Evolutionary conservation across 163 green algal genomes (phyloP).

Genomic region (Chlamydomonas reinhardtii): DNA sequence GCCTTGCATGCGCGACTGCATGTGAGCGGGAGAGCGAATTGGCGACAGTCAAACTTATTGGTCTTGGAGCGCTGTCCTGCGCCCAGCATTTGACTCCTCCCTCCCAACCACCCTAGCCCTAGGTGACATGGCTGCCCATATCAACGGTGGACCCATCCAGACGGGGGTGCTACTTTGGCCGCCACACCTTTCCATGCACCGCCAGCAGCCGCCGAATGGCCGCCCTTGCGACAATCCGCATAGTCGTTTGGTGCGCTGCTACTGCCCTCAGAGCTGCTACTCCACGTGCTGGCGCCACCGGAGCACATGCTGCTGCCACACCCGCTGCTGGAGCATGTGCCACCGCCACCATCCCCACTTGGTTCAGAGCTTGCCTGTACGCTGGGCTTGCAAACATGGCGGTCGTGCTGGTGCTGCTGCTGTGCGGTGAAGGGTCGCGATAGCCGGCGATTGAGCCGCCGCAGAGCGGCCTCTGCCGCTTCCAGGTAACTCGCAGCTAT

Average conservation of each 20-base stretch:
- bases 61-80: too few species aligned
- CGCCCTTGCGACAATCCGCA: not conserved
- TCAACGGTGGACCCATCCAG: too few species aligned
- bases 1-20: too few species aligned
- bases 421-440: not conserved
- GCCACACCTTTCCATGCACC: not conserved
- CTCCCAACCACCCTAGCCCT: too few species aligned
- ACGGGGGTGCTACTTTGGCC: too few species aligned
- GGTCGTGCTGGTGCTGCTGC: not conserved
- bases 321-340: not conserved
- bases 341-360: not conserved
- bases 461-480: not conserved
- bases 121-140: too few species aligned
- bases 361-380: too few species aligned
- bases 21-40: too few species aligned
- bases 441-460: conserved; percentile 12
- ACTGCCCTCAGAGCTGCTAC: not conserved
- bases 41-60: too few species aligned
- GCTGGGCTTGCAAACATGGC: too few species aligned
- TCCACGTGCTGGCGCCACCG: not conserved
- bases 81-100: too few species aligned
- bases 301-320: not conserved
- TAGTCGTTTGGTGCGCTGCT: not conserved
- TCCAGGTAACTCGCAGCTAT: not conserved
- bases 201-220: not conserved